phyloP scores from a whole-genome alignment of 345 rosid genomes.

The Eucalyptus urophylla region DNA sequence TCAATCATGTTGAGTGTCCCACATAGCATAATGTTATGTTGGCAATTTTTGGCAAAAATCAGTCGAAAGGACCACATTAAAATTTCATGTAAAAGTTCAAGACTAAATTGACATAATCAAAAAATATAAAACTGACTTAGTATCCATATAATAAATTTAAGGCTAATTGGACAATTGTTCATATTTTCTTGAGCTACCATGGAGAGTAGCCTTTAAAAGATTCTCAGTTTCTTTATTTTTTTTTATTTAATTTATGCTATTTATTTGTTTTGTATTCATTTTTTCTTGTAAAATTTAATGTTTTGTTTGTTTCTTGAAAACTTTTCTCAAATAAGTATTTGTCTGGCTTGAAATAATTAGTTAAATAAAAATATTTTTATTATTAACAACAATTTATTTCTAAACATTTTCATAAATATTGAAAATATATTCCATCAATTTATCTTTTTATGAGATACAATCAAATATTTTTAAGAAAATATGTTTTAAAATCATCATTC shows the following conservation, averaged over 20 bases:
- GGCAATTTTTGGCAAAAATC: background rate
- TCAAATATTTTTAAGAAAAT: background rate
- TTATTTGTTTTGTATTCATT: background rate
- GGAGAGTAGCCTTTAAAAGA: background rate
- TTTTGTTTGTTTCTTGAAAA: background rate
- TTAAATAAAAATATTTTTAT: too few species aligned
- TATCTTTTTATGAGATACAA: background rate
- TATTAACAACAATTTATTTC: too few species aligned
- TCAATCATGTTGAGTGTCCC: background rate
- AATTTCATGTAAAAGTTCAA: background rate
- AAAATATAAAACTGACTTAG: background rate
- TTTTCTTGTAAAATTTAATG: background rate
- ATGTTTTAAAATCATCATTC: too few species aligned
- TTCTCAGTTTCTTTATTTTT: background rate
- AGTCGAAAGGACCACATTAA: background rate
- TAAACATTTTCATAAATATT: too few species aligned
- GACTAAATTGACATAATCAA: background rate
- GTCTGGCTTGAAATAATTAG: background rate
- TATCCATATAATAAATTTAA: background rate
- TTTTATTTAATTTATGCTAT: background rate
- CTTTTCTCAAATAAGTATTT: too few species aligned
- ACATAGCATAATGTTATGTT: background rate
- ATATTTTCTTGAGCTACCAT: background rate
- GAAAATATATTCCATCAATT: too few species aligned
- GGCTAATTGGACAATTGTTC: background rate